Evolutionary conservation across 495 filamentous ascomycete species (phyloP).

Genomic region (Parmelia sp.): DNA sequence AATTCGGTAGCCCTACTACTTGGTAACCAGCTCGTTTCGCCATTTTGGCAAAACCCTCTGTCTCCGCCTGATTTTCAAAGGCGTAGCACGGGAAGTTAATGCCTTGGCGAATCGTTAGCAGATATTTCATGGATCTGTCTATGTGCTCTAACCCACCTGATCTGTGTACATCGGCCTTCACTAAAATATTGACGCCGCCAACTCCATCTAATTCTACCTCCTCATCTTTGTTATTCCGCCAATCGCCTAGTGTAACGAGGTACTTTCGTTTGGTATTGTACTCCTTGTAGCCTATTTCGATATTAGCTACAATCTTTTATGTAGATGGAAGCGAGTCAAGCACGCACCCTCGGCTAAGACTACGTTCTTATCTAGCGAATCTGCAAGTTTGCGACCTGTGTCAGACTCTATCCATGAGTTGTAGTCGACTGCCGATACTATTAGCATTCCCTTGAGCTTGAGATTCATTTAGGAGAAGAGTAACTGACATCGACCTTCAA

Average conservation of each 20-base stretch:
- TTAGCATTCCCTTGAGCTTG: conserved; percentile 17
- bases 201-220: conserved; percentile 91
- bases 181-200: conserved; percentile 93
- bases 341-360: conserved; percentile 78
- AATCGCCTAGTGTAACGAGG: conserved; percentile 83
- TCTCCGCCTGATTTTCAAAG: conserved; percentile 98
- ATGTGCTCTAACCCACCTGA: conserved; percentile 53
- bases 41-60: conserved; percentile 98
- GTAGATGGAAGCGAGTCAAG: background rate
- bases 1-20: conserved; percentile 90
- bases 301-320: background rate
- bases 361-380: conserved; percentile 66
- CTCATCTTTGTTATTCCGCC: conserved; percentile 82
- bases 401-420: conserved; percentile 98
- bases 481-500: conserved; percentile 57
- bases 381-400: conserved; percentile 65
- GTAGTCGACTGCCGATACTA: conserved; percentile 69
- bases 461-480: background rate
- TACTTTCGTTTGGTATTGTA: conserved; percentile 83
- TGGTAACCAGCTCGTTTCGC: conserved; percentile 93
- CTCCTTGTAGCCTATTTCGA: conserved; percentile 70
- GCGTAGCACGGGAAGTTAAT: conserved; percentile 97
- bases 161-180: conserved; percentile 95
- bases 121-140: background rate
- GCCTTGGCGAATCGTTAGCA: conserved; percentile 43